Base-by-base conservation (phyloP, 352 stramenopile genomes). In the Pythium folliculosum region DNA sequence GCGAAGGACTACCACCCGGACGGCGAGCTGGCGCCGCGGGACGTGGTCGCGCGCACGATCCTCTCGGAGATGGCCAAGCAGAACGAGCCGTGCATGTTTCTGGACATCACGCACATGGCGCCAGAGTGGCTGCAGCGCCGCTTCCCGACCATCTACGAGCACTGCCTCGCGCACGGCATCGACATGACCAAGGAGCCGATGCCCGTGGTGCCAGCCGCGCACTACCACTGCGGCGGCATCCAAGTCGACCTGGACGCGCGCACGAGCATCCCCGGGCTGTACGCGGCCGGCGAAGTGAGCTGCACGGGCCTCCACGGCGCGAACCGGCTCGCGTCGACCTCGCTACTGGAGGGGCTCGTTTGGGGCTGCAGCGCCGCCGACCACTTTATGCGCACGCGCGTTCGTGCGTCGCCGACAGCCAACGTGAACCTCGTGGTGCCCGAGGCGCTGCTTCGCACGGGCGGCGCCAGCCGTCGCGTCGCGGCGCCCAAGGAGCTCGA, bases 151-250 rank as follows among this genome's bases (percentile, higher is more conserved):
- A 97, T 98, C 49, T 88, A 95, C 66, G 54, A 89, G 69, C 87
- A 95, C 73, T 92, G 79, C 47, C 76, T 91, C 19, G 65, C 75
- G 10, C 81, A 79, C n/a, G 84, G 90, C 22, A 84, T 98, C 30
- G 95, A 98, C 79, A 92, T 98, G 76, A 97, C 92, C 0, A 93
- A 83, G 61, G 70, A 97, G 43, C 65, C 80, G 0, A 86, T 98
- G 65, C 94, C 95, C 7, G 83, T 98, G 4, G 95, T 96, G 14
- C 95, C 95, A 16, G 94, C 95, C 0, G 91, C 93, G 27, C 95
- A 98, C 69, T 98, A 98, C 67, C 96, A 97, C 58, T 98, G 95
- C 66, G 95, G 94, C 63, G 95, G 95, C 19, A 80, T 98, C 0
- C 73, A 89, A 19, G 96, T 96, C 9, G 91, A 98, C 64, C 72